phyloP scores from a whole-genome alignment of 1,139 yeast genomes.

The Candida labiduridarum region DNA sequence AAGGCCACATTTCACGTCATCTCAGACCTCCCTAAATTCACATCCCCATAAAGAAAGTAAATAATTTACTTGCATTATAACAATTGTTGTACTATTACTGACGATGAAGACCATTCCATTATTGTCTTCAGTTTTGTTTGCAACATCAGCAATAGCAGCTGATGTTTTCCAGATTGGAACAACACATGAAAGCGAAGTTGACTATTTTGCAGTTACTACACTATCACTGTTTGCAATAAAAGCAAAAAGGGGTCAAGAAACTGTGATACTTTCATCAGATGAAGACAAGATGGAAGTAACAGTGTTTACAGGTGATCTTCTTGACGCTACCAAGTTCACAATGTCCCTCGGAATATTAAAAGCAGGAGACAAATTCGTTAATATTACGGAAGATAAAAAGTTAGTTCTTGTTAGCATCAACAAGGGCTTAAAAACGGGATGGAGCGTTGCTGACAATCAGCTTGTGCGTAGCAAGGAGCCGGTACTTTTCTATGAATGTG shows the following conservation, averaged over 20 bases:
- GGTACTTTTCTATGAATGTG: background rate
- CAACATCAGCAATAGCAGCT: background rate
- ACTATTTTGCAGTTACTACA: too few relatives aligned
- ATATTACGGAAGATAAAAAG: too few relatives aligned
- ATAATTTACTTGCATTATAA: background rate
- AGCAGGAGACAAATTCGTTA: too few relatives aligned
- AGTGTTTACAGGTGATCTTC: background rate
- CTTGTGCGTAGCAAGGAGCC: background rate
- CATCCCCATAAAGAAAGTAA: background rate
- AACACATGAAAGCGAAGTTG: background rate
- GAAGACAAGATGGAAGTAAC: background rate
- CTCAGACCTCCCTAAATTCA: too few relatives aligned
- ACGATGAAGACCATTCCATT: background rate
- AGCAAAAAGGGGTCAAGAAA: background rate
- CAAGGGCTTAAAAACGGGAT: too few relatives aligned
- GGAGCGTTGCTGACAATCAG: too few relatives aligned
- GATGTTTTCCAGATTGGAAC: background rate
- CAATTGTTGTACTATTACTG: background rate
- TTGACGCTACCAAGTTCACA: slow-evolving; percentile 1
- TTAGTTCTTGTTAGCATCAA: too few relatives aligned
- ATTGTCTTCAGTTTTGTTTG: background rate
- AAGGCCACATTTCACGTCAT: too few relatives aligned
- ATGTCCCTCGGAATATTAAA: too few relatives aligned
- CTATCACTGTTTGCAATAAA: too few relatives aligned
- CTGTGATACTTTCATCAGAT: background rate